Base-by-base conservation (phyloP, 805 yeast species). In the Yamadazyma akitaensis region DNA sequence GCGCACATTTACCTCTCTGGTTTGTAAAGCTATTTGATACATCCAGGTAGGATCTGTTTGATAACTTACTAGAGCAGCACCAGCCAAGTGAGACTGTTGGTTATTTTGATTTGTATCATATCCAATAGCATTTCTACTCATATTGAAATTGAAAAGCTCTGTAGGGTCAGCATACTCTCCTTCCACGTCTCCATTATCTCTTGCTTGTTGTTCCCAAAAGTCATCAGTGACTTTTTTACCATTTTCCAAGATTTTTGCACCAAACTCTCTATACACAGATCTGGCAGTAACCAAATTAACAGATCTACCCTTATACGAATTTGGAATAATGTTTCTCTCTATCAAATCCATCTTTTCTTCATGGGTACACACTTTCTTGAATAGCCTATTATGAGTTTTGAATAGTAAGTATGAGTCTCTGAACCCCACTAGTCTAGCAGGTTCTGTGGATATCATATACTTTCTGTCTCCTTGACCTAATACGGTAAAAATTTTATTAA, bases 371-470 rank as follows among this genome's bases (percentile, higher is more conserved):
- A 86, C 80, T 51, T 85, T 79, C 60, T 91, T 89, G 70, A 77
- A 84, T 43, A 94, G 71, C 42, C 80, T 73, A 42, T 82, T 78
- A 67, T 92, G 96, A 42, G 90, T 86, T 61, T 91, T 96, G 68
- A 92, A 90, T 49, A 92, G 73, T 44, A 90, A 72, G 59, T 92
- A 90, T 2, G 96, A 88, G 61, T 92, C 97, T 55, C 97, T 77
- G 68, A 90, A 88, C 3, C 97, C 98, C 51, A 92, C 89, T 58
- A 92, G 82, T 55, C 98, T 79, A 1, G 99, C 97, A 2, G 97
- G 96, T 61, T 94, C 99, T 0, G 98, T 91, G 2, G 96, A 84
- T 40, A 94, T 79, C 96, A 92, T 91, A 64, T 81, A 94, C 48
- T 83, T 73, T 53, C 83, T 75, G 17, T 81, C 79, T 8, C 96